These are phyloP conservation scores for Mycena rebaudengoi DNA, from an alignment of 768 basidiomycete genomes.

Conservation along the genomic window DNA sequence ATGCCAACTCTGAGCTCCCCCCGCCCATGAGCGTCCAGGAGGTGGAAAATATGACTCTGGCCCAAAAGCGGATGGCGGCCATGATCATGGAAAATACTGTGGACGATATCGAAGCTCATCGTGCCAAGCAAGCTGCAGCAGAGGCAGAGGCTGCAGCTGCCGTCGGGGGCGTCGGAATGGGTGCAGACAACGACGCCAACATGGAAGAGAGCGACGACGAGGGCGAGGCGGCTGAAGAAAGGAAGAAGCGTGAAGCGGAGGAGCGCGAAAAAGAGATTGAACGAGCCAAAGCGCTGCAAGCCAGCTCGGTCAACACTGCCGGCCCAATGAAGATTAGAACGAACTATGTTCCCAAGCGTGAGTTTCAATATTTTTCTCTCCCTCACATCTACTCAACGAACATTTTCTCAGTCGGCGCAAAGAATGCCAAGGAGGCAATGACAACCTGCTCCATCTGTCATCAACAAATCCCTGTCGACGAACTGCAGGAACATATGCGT, in stretches of 20 bases:
- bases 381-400: neutral
- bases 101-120: slow-evolving; percentile 85
- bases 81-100: slow-evolving; percentile 97
- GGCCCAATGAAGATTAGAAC: slow-evolving; percentile 94
- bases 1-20: slow-evolving; percentile 90
- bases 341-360: slow-evolving; percentile 94
- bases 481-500: slow-evolving; percentile 96
- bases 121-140: slow-evolving; percentile 83
- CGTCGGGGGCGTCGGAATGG: slow-evolving; percentile 69
- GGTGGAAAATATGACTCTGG: slow-evolving; percentile 94
- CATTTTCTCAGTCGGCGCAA: slow-evolving; percentile 64
- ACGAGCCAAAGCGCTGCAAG: slow-evolving; percentile 82
- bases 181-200: slow-evolving; percentile 65
- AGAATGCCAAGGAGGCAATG: slow-evolving; percentile 72
- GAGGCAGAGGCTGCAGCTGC: slow-evolving; percentile 86
- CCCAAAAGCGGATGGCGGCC: slow-evolving; percentile 97
- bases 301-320: slow-evolving; percentile 73
- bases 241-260: slow-evolving; percentile 73
- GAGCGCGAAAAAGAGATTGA: slow-evolving; percentile 76
- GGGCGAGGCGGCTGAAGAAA: slow-evolving; percentile 64
- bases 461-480: slow-evolving; percentile 96
- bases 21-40: slow-evolving; percentile 97
- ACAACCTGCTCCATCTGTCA: slow-evolving; percentile 93
- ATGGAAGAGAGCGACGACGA: slow-evolving; percentile 92
- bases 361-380: slow-evolving; percentile 40